Evolutionary conservation across 1,284 basidiomycete species (phyloP).

Genomic region (Boletus mariae): DNA sequence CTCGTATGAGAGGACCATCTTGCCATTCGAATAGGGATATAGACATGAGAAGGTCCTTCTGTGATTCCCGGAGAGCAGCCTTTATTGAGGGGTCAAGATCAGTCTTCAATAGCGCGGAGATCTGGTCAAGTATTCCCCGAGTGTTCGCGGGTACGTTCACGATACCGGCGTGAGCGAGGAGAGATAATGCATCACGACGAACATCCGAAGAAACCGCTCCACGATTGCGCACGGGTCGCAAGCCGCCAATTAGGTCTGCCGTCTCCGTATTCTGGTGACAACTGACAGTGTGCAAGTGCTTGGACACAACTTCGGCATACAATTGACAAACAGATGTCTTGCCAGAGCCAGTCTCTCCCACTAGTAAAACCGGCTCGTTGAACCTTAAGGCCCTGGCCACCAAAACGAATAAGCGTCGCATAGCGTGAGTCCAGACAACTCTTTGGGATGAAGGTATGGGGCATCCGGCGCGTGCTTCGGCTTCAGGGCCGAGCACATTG

Average conservation of each 20-base stretch:
- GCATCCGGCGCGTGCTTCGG: constrained; percentile 52
- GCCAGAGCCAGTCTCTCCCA: constrained; percentile 96
- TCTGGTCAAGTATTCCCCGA: constrained; percentile 37
- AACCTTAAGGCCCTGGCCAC: constrained; percentile 81
- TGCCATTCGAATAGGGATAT: constrained; percentile 94
- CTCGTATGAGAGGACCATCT: constrained; percentile 90
- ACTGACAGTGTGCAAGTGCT: constrained; percentile 76
- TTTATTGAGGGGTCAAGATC: constrained; percentile 32
- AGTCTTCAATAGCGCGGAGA: constrained; percentile 33
- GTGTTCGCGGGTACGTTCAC: constrained; percentile 30
- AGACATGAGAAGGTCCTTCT: constrained; percentile 44
- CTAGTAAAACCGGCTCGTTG: constrained; percentile 95
- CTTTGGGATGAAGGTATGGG: constrained; percentile 47
- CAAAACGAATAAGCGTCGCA: constrained; percentile 87
- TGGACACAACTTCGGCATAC: constrained; percentile 67
- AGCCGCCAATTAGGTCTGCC: constrained; percentile 92
- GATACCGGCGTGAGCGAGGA: constrained; percentile 44
- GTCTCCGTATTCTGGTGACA: constrained; percentile 99
- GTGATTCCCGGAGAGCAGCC: constrained; percentile 39
- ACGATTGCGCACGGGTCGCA: constrained; percentile 90
- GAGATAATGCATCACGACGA: constrained; percentile 39
- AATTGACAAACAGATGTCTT: constrained; percentile 98
- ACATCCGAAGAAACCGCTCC: constrained; percentile 44
- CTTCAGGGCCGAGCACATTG: constrained; percentile 51
- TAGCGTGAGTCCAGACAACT: constrained; percentile 90